A percentile compares a stretch with the other conserved stretches of the same genome.
These are phyloP conservation scores for Talaromyces sp. DNA, from an alignment of 2,329 filamentous ascomycete species.

Conservation along the genomic window DNA sequence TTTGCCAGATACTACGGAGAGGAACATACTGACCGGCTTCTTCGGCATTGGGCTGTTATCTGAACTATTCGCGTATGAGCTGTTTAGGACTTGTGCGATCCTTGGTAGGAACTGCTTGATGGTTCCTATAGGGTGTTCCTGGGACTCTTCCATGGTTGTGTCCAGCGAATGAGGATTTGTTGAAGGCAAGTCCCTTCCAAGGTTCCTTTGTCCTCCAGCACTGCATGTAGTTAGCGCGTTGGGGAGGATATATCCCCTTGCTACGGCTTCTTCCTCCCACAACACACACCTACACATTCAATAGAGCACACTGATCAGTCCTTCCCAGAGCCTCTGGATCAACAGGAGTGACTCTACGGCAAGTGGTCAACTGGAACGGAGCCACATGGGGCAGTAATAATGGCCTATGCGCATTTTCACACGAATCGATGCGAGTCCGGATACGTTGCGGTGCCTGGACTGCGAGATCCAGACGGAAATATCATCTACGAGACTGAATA, in stretches of 20 bases:
- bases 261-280: too few relatives aligned
- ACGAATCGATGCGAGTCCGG: background rate
- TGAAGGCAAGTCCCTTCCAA: too few relatives aligned
- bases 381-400: background rate
- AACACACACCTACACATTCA: too few relatives aligned
- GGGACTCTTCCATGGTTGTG: background rate
- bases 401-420: background rate
- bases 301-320: too few relatives aligned
- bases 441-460: background rate
- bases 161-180: background rate
- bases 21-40: background rate
- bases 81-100: background rate
- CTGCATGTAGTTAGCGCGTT: too few relatives aligned
- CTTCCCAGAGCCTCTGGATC: too few relatives aligned
- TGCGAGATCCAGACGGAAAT: background rate
- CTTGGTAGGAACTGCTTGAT: background rate
- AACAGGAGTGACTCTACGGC: too few relatives aligned
- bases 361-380: background rate
- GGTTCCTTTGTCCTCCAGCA: too few relatives aligned
- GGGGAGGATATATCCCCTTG: too few relatives aligned
- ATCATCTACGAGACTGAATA: background rate
- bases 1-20: background rate
- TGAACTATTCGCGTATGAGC: background rate
- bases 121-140: background rate
- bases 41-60: background rate